Evolutionary conservation across 139 green algal species (phyloP).

Genomic region (Chlorella ohadii): DNA sequence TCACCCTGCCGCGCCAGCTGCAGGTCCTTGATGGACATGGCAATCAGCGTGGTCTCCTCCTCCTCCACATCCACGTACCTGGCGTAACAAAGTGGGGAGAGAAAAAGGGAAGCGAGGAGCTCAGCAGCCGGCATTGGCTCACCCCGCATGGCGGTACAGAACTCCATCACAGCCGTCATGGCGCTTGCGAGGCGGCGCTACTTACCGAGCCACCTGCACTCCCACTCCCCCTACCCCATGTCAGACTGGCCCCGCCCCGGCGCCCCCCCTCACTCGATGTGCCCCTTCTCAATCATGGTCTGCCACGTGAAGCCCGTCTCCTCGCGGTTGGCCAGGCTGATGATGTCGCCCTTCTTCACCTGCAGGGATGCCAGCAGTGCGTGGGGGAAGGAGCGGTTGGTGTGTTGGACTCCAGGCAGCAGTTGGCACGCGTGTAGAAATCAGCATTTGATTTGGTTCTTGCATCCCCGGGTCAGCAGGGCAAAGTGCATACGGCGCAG

Average conservation of each 20-base stretch:
- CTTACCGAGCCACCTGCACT: neutral
- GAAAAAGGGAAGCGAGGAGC: too few relatives aligned
- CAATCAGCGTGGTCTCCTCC: constrained; percentile 99
- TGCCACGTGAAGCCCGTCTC: constrained; percentile 63
- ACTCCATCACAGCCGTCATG: too few relatives aligned
- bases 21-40: constrained; percentile 92
- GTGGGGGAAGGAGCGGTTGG: neutral
- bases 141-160: too few relatives aligned
- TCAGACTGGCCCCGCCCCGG: neutral
- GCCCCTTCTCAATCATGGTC: constrained; percentile 65
- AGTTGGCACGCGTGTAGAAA: too few relatives aligned
- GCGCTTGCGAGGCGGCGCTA: too few relatives aligned
- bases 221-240: neutral
- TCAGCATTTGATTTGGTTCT: too few relatives aligned
- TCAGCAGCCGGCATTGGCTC: too few relatives aligned
- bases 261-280: constrained; percentile 84
- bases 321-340: constrained; percentile 52
- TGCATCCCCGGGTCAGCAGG: too few relatives aligned
- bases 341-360: constrained; percentile 87
- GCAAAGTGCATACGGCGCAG: too few relatives aligned
- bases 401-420: too few relatives aligned
- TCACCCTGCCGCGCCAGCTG: constrained; percentile 49
- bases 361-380: neutral
- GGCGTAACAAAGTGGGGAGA: neutral
- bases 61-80: constrained; percentile 87